phyloP scores from a whole-genome alignment of 495 filamentous ascomycete genomes.

The Pyrenopolyporus hunteri region DNA sequence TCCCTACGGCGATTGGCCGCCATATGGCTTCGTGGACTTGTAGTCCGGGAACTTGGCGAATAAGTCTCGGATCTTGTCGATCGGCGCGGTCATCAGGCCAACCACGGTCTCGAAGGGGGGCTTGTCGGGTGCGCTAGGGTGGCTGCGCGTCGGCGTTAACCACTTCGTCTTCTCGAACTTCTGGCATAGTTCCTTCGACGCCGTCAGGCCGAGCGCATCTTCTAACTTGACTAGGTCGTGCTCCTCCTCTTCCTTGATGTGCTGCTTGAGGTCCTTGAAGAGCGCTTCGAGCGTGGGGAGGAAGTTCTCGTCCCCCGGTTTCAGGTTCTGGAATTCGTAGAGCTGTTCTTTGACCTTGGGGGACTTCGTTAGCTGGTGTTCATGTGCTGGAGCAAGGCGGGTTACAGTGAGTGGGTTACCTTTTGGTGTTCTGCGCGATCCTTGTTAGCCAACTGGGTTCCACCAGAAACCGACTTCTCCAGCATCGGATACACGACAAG shows the following conservation, averaged over 20 bases:
- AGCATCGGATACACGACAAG: slow-evolving; percentile 71
- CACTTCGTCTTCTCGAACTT: slow-evolving; percentile 66
- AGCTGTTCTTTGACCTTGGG: slow-evolving; percentile 66
- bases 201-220: slow-evolving; percentile 44
- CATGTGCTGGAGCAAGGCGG: too few relatives aligned
- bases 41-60: slow-evolving; percentile 55
- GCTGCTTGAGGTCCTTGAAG: slow-evolving; percentile 55
- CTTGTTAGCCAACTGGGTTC: slow-evolving; percentile 59
- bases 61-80: slow-evolving; percentile 56
- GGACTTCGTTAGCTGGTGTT: background rate
- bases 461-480: slow-evolving; percentile 59
- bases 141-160: slow-evolving; percentile 63
- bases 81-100: slow-evolving; percentile 54
- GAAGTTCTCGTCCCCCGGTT: slow-evolving; percentile 55
- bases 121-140: slow-evolving; percentile 56
- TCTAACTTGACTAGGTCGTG: slow-evolving; percentile 64
- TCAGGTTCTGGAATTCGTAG: slow-evolving; percentile 64
- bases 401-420: too few relatives aligned
- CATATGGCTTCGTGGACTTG: slow-evolving; percentile 8
- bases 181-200: slow-evolving; percentile 53
- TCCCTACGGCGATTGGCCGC: slow-evolving; percentile 3
- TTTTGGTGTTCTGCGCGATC: slow-evolving; percentile 63
- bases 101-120: slow-evolving; percentile 58
- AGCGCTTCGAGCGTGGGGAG: slow-evolving; percentile 57
- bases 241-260: slow-evolving; percentile 66